These are phyloP conservation scores for Aspergillus aculeatinus DNA, from an alignment of 2,329 filamentous ascomycete species.

Conservation along the genomic window DNA sequence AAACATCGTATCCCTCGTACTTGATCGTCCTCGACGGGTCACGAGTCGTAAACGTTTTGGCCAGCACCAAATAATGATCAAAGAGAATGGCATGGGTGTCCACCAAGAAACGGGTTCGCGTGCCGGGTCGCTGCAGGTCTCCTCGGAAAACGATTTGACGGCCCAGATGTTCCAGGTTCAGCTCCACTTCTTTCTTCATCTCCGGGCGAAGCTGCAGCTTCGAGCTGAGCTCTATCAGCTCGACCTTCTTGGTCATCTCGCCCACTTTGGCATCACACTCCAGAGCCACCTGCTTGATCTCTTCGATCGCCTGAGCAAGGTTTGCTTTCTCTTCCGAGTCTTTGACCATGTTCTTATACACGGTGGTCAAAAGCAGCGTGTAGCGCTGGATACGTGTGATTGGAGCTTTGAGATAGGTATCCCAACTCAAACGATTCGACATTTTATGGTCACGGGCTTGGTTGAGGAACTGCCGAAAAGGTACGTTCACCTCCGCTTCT, in stretches of 20 bases:
- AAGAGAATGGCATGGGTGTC: conserved; percentile 93
- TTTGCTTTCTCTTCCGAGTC: conserved; percentile 91
- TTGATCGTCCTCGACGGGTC: conserved; percentile 71
- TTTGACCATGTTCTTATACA: conserved; percentile 76
- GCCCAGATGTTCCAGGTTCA: conserved; percentile 92
- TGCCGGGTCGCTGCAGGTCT: conserved; percentile 83
- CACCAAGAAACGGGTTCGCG: conserved; percentile 86
- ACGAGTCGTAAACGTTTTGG: conserved; percentile 69
- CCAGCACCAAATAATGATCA: conserved; percentile 92
- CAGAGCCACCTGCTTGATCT: conserved; percentile 83
- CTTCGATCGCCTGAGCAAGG: conserved; percentile 77
- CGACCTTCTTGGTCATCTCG: conserved; percentile 87
- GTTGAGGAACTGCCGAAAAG: conserved; percentile 84
- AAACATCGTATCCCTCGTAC: conserved; percentile 85
- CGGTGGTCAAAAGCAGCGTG: conserved; percentile 75
- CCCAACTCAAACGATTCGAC: conserved; percentile 84
- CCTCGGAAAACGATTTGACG: conserved; percentile 85
- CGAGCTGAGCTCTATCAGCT: conserved; percentile 76
- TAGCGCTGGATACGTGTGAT: conserved; percentile 93
- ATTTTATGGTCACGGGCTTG: conserved; percentile 73
- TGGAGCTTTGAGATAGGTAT: conserved; percentile 88
- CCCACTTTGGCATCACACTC: conserved; percentile 92
- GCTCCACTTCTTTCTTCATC: conserved; percentile 75
- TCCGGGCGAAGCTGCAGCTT: conserved; percentile 84
- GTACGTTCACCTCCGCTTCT: conserved; percentile 78